Evolutionary conservation across 1,284 basidiomycete genomes (phyloP).

Genomic region (Pholiota adiposa): DNA sequence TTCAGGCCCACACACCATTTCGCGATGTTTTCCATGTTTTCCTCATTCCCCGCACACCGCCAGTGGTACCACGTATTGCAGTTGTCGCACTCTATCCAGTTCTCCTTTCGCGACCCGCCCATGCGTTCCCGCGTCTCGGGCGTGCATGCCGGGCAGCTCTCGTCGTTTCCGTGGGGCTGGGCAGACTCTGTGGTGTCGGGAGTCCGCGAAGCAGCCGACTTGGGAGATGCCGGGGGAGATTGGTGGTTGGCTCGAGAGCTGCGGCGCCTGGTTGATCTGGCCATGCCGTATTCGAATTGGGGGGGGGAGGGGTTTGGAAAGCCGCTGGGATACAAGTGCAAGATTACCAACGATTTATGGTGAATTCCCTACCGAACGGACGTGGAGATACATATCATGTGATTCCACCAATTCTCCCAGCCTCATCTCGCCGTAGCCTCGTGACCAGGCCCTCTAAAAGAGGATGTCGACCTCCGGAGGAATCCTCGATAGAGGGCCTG

Average conservation of each 20-base stretch:
- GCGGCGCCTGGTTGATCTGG: slow-evolving; percentile 5
- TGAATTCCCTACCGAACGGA: neutral
- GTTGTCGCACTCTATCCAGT: slow-evolving; percentile 76
- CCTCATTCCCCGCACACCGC: slow-evolving; percentile 73
- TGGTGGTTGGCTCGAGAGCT: neutral
- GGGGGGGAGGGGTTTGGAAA: neutral
- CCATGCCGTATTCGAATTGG: neutral
- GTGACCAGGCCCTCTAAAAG: too few relatives aligned
- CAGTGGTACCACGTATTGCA: slow-evolving; percentile 85
- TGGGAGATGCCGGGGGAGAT: slow-evolving; percentile 6
- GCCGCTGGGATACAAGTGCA: neutral
- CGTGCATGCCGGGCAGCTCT: slow-evolving; percentile 29
- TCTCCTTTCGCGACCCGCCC: slow-evolving; percentile 53
- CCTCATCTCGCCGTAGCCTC: neutral
- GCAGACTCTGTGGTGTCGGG: slow-evolving; percentile 9
- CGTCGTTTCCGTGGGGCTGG: slow-evolving; percentile 15
- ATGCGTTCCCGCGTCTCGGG: slow-evolving; percentile 26
- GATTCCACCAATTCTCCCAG: neutral
- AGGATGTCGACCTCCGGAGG: too few relatives aligned
- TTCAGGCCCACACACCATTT: slow-evolving; percentile 43
- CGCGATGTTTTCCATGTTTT: slow-evolving; percentile 59
- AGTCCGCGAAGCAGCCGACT: slow-evolving; percentile 7
- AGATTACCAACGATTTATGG: neutral
- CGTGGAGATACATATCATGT: slow-evolving; percentile 3
- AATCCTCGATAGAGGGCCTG: too few relatives aligned